phyloP scores from a whole-genome alignment of 2,329 filamentous ascomycete genomes.

The Fusarium sp. region DNA sequence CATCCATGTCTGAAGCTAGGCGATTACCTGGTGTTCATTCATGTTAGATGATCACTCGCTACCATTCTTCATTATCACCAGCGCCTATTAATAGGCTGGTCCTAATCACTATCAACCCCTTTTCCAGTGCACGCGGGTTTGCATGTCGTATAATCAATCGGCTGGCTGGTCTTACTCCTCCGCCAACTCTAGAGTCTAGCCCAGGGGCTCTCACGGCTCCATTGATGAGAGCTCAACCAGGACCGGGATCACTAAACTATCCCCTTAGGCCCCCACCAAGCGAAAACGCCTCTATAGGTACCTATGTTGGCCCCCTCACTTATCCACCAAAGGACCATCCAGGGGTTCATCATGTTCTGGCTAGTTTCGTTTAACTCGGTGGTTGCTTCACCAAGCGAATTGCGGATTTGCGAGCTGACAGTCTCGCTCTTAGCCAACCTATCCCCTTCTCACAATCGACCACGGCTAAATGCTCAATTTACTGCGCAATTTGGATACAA shows the following conservation, averaged over 20 bases:
- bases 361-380: constrained; percentile 27
- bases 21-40: too few species aligned
- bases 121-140: constrained; percentile 2
- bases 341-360: constrained; percentile 28
- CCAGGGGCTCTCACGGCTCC: neutral
- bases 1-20: too few species aligned
- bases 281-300: neutral
- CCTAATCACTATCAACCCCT: constrained; percentile 2
- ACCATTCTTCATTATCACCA: neutral
- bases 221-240: constrained; percentile 33
- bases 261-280: neutral
- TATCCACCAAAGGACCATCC: constrained; percentile 14
- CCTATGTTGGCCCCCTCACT: constrained; percentile 35
- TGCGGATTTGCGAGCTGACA: constrained; percentile 16
- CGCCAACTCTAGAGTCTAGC: constrained; percentile 11
- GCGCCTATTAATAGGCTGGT: neutral
- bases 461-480: constrained; percentile 18
- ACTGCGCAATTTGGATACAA: constrained; percentile 8
- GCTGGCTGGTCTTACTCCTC: constrained; percentile 5
- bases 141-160: neutral
- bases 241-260: constrained; percentile 23
- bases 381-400: constrained; percentile 18
- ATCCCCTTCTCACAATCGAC: constrained; percentile 9
- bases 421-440: neutral
- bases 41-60: neutral